Evolutionary conservation across 768 basidiomycete species (phyloP).

Genomic region (Phlebiopsis gigantea): DNA sequence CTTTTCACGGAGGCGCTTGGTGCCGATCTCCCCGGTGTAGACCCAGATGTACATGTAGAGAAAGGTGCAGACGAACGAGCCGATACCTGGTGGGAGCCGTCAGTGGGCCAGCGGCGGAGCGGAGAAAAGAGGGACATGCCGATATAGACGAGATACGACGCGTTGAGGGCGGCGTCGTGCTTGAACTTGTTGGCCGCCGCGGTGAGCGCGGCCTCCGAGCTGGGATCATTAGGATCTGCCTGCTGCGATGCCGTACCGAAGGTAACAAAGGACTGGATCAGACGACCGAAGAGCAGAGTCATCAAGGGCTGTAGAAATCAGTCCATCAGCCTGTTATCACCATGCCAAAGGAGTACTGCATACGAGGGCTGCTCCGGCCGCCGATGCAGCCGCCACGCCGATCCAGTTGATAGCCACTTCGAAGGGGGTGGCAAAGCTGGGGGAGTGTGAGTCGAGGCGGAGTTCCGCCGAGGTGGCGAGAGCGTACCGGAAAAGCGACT

Average conservation of each 20-base stretch:
- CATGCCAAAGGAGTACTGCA: slow-evolving; percentile 14
- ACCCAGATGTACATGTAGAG: slow-evolving; percentile 66
- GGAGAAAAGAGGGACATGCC: slow-evolving; percentile 33
- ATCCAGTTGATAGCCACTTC: slow-evolving; percentile 66
- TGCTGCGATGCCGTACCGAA: slow-evolving; percentile 37
- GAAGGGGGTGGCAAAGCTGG: slow-evolving; percentile 66
- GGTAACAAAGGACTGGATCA: slow-evolving; percentile 66
- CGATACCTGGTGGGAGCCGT: slow-evolving; percentile 47
- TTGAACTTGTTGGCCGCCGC: slow-evolving; percentile 37
- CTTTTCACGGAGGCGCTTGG: slow-evolving; percentile 78
- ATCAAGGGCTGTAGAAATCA: slow-evolving; percentile 52
- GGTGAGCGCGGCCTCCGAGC: background rate
- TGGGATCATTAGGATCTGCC: background rate
- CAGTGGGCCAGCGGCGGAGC: background rate
- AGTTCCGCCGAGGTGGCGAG: background rate
- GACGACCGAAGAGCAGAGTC: slow-evolving; percentile 80
- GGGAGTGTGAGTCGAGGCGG: background rate
- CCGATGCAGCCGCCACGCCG: slow-evolving; percentile 66
- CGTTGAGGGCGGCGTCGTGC: slow-evolving; percentile 45
- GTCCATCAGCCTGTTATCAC: too few relatives aligned
- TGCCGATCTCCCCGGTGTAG: slow-evolving; percentile 73
- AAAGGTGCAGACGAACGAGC: slow-evolving; percentile 71
- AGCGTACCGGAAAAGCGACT: background rate
- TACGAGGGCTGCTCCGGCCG: slow-evolving; percentile 73
- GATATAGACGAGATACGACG: slow-evolving; percentile 61